A percentile compares a stretch with the other conserved stretches of the same genome.
Evolutionary conservation across 2,329 filamentous ascomycete genomes (phyloP).

Genomic region (Didymella pinodella): DNA sequence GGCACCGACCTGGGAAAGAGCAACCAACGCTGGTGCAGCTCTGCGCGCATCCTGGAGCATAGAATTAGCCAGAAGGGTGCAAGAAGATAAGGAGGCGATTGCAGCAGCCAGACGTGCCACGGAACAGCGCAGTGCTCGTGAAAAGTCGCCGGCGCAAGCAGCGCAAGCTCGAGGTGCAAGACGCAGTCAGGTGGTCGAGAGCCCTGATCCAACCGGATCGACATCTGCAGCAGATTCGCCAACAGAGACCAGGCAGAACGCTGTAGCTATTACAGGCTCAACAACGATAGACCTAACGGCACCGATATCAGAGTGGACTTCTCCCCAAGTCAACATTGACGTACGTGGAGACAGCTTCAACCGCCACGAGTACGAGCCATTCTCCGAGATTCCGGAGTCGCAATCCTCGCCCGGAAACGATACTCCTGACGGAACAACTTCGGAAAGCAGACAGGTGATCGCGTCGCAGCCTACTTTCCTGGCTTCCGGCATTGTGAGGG

Average conservation of each 20-base stretch:
- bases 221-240: not conserved
- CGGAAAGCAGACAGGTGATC: slow-evolving; percentile 32
- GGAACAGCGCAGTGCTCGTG: slow-evolving; percentile 1
- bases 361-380: slow-evolving; percentile 1
- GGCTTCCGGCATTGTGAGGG: slow-evolving; percentile 35
- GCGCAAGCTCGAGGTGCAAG: not conserved
- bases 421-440: slow-evolving; percentile 19
- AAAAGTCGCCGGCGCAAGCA: slow-evolving; percentile 5
- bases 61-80: slow-evolving; percentile 19
- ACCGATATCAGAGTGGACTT: not conserved
- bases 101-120: not conserved
- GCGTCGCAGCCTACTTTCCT: slow-evolving; percentile 21
- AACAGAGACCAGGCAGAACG: not conserved
- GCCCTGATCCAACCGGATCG: not conserved
- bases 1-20: slow-evolving; percentile 61
- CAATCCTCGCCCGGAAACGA: not conserved
- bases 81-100: not conserved
- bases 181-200: slow-evolving; percentile 4
- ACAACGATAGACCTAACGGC: not conserved
- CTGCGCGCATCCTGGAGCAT: slow-evolving; percentile 44
- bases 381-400: slow-evolving; percentile 16
- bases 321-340: slow-evolving; percentile 6
- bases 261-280: not conserved
- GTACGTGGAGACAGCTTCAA: slow-evolving; percentile 10
- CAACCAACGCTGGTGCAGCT: slow-evolving; percentile 43